A percentile compares a stretch with the other conserved stretches of the same genome.
Evolutionary conservation across 768 basidiomycete species (phyloP).

Genomic region (Lactifluus piperatus): DNA sequence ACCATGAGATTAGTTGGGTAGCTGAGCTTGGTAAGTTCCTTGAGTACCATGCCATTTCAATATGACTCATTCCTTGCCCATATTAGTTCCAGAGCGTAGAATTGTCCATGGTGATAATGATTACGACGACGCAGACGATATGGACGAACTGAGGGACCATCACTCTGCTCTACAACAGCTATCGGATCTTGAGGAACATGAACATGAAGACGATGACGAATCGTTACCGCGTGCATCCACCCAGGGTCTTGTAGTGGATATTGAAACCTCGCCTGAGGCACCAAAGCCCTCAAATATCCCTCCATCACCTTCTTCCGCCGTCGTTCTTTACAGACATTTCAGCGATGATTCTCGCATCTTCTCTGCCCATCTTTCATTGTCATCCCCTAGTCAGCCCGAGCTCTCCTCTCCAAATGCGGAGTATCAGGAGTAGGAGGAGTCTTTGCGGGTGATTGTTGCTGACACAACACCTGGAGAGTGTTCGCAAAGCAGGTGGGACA

Average conservation of each 20-base stretch:
- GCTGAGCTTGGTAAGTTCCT: slow-evolving; percentile 54
- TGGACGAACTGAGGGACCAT: slow-evolving; percentile 31
- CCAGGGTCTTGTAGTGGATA: slow-evolving; percentile 53
- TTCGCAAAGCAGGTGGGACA: slow-evolving; percentile 59
- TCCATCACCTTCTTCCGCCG: slow-evolving; percentile 42
- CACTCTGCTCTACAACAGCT: slow-evolving; percentile 1
- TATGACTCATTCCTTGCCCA: neutral
- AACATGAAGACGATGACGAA: slow-evolving; percentile 39
- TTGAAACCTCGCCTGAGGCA: slow-evolving; percentile 49
- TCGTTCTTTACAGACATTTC: slow-evolving; percentile 33
- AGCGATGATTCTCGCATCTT: slow-evolving; percentile 49
- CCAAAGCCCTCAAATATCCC: slow-evolving; percentile 34
- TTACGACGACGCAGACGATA: slow-evolving; percentile 39
- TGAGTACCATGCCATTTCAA: neutral
- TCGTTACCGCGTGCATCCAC: slow-evolving; percentile 47
- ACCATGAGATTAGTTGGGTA: slow-evolving; percentile 66
- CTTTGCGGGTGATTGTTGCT: slow-evolving; percentile 20
- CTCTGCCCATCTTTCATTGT: slow-evolving; percentile 52
- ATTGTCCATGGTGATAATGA: slow-evolving; percentile 53
- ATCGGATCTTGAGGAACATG: slow-evolving; percentile 35
- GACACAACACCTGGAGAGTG: slow-evolving; percentile 40
- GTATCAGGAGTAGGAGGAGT: slow-evolving; percentile 26
- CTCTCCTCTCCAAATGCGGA: slow-evolving; percentile 41
- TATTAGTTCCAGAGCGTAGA: slow-evolving; percentile 53
- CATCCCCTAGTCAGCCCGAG: slow-evolving; percentile 51